phyloP scores from a whole-genome alignment of 441 rosid species.

The Corymbia calophylla region DNA sequence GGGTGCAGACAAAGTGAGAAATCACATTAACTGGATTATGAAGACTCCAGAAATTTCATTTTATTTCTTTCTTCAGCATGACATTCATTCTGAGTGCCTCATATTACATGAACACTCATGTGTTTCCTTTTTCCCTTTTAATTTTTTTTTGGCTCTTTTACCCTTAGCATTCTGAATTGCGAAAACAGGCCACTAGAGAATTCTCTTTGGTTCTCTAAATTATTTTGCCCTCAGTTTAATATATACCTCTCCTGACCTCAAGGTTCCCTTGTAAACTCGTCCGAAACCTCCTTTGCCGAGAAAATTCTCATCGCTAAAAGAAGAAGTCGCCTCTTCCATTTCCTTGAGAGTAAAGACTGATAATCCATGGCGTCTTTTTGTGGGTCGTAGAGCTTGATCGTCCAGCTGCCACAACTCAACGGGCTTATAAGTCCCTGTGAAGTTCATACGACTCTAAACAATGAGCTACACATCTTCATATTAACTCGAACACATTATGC shows the following conservation, averaged over 20 bases:
- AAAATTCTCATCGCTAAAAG: conserved; percentile 60
- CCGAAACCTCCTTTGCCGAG: conserved; percentile 95
- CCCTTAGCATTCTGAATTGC: background rate
- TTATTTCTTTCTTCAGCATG: background rate
- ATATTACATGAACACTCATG: background rate
- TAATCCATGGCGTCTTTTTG: conserved; percentile 53
- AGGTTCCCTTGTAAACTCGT: conserved; percentile 71
- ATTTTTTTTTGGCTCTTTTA: background rate
- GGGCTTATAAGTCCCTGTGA: conserved; percentile 71
- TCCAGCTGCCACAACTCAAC: conserved; percentile 67
- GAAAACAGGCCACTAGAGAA: background rate
- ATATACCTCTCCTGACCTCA: conserved; percentile 80
- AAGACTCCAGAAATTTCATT: background rate
- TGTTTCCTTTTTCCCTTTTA: background rate
- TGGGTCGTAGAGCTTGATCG: conserved; percentile 39
- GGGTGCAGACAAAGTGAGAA: background rate
- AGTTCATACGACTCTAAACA: background rate
- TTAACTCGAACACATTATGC: background rate
- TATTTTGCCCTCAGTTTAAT: background rate
- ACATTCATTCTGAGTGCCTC: background rate
- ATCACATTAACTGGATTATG: background rate
- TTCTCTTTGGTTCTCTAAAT: background rate
- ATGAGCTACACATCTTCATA: background rate
- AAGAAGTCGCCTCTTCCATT: conserved; percentile 83
- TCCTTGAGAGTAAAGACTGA: conserved; percentile 83